phyloP scores from a whole-genome alignment of 192 early-diverging fungal species.

The Physocladia obscura region DNA sequence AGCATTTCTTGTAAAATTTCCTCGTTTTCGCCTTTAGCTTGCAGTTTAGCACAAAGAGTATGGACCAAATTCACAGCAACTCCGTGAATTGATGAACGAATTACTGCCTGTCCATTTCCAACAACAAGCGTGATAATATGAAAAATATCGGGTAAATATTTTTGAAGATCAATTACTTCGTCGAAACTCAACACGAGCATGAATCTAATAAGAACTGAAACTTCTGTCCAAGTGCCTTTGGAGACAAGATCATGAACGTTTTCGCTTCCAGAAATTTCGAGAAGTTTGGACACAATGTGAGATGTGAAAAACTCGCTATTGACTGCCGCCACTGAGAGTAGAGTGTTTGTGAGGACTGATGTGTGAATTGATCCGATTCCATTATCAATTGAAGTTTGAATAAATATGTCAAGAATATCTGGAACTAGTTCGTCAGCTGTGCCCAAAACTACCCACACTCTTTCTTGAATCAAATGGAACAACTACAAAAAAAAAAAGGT shows the following conservation, averaged over 20 bases:
- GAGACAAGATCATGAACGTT: conserved; percentile 62
- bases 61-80: conserved; percentile 91
- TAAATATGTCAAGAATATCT: conserved; percentile 75
- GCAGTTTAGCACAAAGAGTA: conserved; percentile 59
- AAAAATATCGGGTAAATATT: conserved; percentile 83
- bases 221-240: conserved; percentile 89
- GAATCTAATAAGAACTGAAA: conserved; percentile 84
- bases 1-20: conserved; percentile 52
- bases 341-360: conserved; percentile 83
- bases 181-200: conserved; percentile 89
- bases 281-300: conserved; percentile 70
- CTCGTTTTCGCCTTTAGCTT: conserved; percentile 40
- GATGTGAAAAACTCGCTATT: conserved; percentile 67
- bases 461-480: conserved; percentile 80
- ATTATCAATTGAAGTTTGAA: conserved; percentile 76
- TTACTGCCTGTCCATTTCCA: conserved; percentile 79
- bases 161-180: conserved; percentile 61
- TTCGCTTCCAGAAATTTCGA: conserved; percentile 1
- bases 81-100: conserved; percentile 89
- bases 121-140: conserved; percentile 82
- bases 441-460: conserved; percentile 80
- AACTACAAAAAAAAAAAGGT: conserved; percentile 49
- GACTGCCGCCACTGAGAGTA: conserved; percentile 76
- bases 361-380: conserved; percentile 71
- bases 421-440: conserved; percentile 79